Evolutionary conservation across 495 filamentous ascomycete genomes (phyloP).

Genomic region (Acidomyces sp.): DNA sequence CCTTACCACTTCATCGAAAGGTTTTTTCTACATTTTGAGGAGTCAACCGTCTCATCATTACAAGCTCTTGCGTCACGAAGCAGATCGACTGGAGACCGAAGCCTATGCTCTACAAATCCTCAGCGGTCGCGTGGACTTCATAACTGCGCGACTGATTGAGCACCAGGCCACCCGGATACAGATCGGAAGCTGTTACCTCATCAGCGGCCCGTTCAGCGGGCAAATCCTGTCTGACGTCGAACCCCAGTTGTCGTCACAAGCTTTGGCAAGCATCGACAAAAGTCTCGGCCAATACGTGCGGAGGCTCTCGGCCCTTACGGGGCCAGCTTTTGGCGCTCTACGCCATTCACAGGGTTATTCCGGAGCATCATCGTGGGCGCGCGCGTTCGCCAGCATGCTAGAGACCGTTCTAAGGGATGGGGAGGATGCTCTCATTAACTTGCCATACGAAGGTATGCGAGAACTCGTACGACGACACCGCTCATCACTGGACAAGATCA

Average conservation of each 20-base stretch:
- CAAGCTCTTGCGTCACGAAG: slow-evolving; percentile 46
- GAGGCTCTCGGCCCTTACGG: slow-evolving; percentile 19
- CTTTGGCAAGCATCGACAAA: slow-evolving; percentile 31
- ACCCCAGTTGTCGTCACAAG: slow-evolving; percentile 7
- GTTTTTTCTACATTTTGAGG: slow-evolving; percentile 40
- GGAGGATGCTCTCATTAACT: slow-evolving; percentile 53
- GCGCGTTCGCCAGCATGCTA: slow-evolving; percentile 46
- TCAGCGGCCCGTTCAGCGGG: slow-evolving; percentile 39
- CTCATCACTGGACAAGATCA: slow-evolving; percentile 42
- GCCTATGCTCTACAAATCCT: slow-evolving; percentile 40
- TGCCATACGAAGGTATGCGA: slow-evolving; percentile 54
- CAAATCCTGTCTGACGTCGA: slow-evolving; percentile 33
- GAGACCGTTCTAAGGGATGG: slow-evolving; percentile 53
- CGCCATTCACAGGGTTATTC: slow-evolving; percentile 35
- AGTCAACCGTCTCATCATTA: slow-evolving; percentile 38
- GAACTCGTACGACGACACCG: slow-evolving; percentile 35
- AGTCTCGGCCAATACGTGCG: slow-evolving; percentile 30
- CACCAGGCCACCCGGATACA: slow-evolving; percentile 32
- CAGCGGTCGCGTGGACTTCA: slow-evolving; percentile 32
- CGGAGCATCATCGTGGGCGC: slow-evolving; percentile 46
- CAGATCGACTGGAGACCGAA: slow-evolving; percentile 43
- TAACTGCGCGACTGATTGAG: slow-evolving; percentile 40
- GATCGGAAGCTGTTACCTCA: slow-evolving; percentile 36
- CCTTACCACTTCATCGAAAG: slow-evolving; percentile 43
- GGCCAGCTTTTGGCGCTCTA: slow-evolving; percentile 35